A percentile compares a stretch with the other conserved stretches of the same genome.
phyloP scores from a whole-genome alignment of 2,329 filamentous ascomycete genomes.

The Ceratocystis cubensis region DNA sequence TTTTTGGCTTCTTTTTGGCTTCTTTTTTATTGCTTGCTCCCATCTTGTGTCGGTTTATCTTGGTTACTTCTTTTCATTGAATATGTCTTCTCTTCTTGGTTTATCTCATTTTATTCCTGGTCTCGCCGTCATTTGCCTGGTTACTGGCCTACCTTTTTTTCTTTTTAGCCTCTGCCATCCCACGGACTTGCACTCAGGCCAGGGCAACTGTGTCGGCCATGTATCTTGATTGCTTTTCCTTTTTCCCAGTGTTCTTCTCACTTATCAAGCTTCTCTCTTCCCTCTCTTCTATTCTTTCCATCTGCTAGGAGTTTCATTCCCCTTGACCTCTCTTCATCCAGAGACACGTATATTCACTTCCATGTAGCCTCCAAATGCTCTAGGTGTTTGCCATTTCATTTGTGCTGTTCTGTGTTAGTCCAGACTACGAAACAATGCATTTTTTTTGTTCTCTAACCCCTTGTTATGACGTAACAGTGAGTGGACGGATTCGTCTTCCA shows the following conservation, averaged over 20 bases:
- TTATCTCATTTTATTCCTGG: constrained; percentile 2
- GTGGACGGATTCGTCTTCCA: no score
- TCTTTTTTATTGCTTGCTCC: constrained; percentile 6
- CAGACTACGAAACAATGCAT: constrained; percentile 4
- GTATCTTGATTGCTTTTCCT: not conserved
- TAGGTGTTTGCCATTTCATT: not conserved
- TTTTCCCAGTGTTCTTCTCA: not conserved
- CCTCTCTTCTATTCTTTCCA: not conserved
- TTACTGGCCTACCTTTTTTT: not conserved
- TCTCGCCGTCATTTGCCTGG: not conserved
- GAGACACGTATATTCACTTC: constrained; percentile 4
- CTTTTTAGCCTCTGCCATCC: not conserved
- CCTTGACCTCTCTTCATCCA: not conserved
- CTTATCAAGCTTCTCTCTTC: not conserved
- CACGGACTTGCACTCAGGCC: not conserved
- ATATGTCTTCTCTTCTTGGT: not conserved
- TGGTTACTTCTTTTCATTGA: not conserved
- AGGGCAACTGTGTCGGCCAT: not conserved
- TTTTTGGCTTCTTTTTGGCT: constrained; percentile 10
- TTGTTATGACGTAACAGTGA: not conserved
- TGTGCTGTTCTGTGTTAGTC: not conserved
- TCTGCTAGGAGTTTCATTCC: not conserved
- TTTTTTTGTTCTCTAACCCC: not conserved
- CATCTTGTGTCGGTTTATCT: not conserved
- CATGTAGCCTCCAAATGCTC: constrained; percentile 1